Conservation (phyloP, 345 rosid genomes). For the Cardamine resedifolia region DNA sequence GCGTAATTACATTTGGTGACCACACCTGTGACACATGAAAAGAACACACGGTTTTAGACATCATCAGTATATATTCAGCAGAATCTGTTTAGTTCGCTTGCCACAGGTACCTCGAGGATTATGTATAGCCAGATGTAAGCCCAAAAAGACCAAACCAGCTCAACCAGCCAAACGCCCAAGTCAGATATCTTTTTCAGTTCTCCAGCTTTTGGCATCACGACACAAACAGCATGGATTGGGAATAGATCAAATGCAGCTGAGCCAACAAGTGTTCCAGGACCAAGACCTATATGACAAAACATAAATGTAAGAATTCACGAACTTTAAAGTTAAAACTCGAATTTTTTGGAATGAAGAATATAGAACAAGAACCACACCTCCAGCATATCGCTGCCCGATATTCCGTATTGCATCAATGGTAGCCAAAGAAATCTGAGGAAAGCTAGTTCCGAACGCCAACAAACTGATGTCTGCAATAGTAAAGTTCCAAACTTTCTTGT, state of each 20-base stretch:
- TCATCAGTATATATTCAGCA: neutral
- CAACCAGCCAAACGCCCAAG: constrained; percentile 90
- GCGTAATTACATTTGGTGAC: constrained; percentile 81
- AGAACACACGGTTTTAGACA: constrained; percentile 10
- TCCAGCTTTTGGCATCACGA: constrained; percentile 91
- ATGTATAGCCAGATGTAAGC: constrained; percentile 96
- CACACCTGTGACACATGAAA: constrained; percentile 59
- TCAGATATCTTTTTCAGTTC: constrained; percentile 95
- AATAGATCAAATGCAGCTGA: constrained; percentile 98
- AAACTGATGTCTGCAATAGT: constrained; percentile 81
- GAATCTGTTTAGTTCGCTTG: constrained; percentile 5
- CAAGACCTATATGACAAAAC: constrained; percentile 55
- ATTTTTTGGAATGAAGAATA: neutral
- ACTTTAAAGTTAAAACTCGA: neutral
- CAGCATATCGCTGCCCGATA: constrained; percentile 68
- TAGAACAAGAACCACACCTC: constrained; percentile 45
- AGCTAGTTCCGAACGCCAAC: constrained; percentile 95
- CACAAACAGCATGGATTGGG: constrained; percentile 97
- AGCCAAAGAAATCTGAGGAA: constrained; percentile 93
- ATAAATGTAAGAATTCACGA: neutral
- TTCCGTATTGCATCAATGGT: constrained; percentile 83
- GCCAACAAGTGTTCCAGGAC: constrained; percentile 98
- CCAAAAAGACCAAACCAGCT: constrained; percentile 98
- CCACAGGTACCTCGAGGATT: constrained; percentile 69
- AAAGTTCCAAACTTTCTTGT: constrained; percentile 88